Base-by-base conservation (phyloP, 2,329 filamentous ascomycete species). In the Alternaria incomplexa region DNA sequence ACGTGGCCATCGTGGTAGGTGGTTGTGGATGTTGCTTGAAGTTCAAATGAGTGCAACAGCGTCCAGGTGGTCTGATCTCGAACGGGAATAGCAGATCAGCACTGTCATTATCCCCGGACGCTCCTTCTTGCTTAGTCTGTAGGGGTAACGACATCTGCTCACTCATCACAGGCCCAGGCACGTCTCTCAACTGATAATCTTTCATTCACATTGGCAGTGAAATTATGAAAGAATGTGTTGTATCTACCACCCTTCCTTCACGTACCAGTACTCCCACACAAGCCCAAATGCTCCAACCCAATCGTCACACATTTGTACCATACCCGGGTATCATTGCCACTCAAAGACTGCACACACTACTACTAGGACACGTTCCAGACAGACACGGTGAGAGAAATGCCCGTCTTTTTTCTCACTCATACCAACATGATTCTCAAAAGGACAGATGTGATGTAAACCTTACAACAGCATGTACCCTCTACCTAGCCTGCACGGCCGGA, bases 401-500 rank as follows among this genome's bases (percentile, higher is more conserved):
- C 32, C 5, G 28, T 4, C 22, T n/a, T 45, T 20, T 52, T 40
- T 47, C 30, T 36, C n/a, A 52, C 6, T 2, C 15, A 20, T 25
- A 12, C 13, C 46, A 32, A 46, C 32, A 52, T 28, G 28, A 47
- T 4, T 44, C 10, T 10, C 12, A 13, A 7, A 3, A 17, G 25
- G 17, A 22, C 15, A 44, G 40, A n/a, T 13, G 25, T 10, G 11
- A 44, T 40, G 32, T 36, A 17, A 26, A 25, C 30, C 26, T 12
- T 44, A 17, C 32, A 47, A 47, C 46, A 22, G 43, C 8, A 52
- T 4, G 4, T 44, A 25, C 3, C 28, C 36, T 26, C 26, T 63
- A 77, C 45, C 75, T 67, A n/a, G 67, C 62, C 47, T 90, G 85
- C 26, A 90, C 81, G 3, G 90, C 87, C 8, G 93, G 92, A 73